These are phyloP conservation scores for Leccinellum rugosiceps DNA, from an alignment of 768 basidiomycete species.

Conservation along the genomic window DNA sequence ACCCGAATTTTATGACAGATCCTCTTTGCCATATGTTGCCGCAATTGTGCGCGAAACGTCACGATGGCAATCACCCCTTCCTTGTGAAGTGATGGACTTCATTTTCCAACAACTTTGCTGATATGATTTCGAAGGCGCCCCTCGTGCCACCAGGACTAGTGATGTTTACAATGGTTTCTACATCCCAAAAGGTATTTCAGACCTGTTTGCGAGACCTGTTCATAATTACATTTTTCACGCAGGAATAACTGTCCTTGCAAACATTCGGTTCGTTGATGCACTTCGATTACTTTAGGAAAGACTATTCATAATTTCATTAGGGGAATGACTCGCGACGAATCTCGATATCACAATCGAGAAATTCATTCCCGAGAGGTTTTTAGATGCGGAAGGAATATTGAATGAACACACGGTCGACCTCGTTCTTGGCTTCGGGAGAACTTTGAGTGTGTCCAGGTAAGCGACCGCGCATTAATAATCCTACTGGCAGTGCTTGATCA, in stretches of 20 bases:
- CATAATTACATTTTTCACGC: neutral
- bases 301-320: neutral
- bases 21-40: conserved; percentile 8
- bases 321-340: conserved; percentile 20
- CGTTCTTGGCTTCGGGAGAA: too few species aligned
- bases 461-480: too few species aligned
- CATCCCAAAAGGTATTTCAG: conserved; percentile 44
- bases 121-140: conserved; percentile 1
- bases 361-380: conserved; percentile 15
- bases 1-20: conserved; percentile 7
- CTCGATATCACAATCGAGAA: conserved; percentile 13
- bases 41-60: conserved; percentile 11
- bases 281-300: neutral
- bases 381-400: conserved; percentile 6
- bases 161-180: conserved; percentile 44
- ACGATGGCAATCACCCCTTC: conserved; percentile 10
- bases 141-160: conserved; percentile 30
- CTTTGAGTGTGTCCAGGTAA: too few species aligned
- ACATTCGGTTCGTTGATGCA: conserved; percentile 9
- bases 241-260: conserved; percentile 15
- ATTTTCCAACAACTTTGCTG: neutral
- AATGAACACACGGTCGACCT: neutral
- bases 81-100: neutral
- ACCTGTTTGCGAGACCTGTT: neutral
- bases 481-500: too few species aligned